These are phyloP conservation scores for Flaveria brownii DNA, from an alignment of 129 eudicot genomes.

Conservation along the genomic window DNA sequence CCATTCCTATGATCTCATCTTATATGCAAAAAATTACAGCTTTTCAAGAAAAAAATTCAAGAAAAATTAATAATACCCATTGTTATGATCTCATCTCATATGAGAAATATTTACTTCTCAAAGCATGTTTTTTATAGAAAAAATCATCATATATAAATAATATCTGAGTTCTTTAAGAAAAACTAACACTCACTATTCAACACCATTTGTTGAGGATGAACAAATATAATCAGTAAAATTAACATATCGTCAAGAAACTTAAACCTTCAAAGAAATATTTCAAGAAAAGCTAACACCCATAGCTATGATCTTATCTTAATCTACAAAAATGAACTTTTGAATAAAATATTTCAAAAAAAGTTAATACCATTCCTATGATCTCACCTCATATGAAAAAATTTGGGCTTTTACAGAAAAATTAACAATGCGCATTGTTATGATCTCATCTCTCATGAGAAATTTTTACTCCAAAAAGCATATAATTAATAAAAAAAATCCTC, in stretches of 20 bases:
- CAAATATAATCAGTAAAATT: neutral
- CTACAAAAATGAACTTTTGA: neutral
- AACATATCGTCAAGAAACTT: conserved; percentile 1
- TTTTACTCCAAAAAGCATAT: neutral
- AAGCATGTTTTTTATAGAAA: neutral
- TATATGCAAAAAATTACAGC: neutral
- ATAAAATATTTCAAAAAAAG: conserved; percentile 28
- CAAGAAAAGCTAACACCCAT: conserved; percentile 11
- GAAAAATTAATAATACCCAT: neutral
- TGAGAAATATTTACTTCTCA: neutral
- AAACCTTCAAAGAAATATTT: neutral
- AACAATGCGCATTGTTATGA: neutral
- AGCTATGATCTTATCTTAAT: conserved; percentile 15
- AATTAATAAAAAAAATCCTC: neutral
- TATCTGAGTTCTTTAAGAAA: too few species aligned
- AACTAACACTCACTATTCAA: neutral
- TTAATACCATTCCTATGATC: neutral
- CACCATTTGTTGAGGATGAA: conserved; percentile 12
- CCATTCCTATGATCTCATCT: conserved; percentile 21
- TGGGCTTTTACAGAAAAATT: neutral
- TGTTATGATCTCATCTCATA: conserved; percentile 10
- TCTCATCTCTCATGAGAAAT: neutral
- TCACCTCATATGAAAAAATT: neutral
- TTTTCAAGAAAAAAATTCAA: neutral
- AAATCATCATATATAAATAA: too few species aligned